Evolutionary conservation across 192 early-diverging fungal species (phyloP), one percentile per base, ranked within the genome.

Genomic region (Obelidium mucronatum): DNA sequence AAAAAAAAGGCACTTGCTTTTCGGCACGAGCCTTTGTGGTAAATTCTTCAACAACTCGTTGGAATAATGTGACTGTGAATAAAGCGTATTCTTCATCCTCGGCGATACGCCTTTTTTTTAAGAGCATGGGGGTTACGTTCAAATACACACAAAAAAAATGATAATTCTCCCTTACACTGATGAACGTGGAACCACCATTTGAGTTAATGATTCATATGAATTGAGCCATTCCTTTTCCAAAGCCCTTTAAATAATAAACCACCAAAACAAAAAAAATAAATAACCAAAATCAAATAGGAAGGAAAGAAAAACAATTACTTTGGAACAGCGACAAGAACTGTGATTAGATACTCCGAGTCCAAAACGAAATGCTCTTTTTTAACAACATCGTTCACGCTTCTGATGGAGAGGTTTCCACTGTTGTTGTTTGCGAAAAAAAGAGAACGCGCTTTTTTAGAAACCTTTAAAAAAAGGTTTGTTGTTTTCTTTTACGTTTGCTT

Each of bases 101-200:
- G 0, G 93, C 88, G 75, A 99, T 93, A 83, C 89, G 89, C 56
- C 91, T 92, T n/a, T n/a, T n/a, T n/a, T n/a, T n/a, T n/a, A n/a
- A n/a, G n/a, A n/a, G n/a, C n/a, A n/a, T n/a, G 71, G 40, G 19
- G n/a, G 40, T 17, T 69, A 59, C 28, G 40, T 24, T 33, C 24
- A 2, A 8, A 37, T n/a, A 68, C n/a, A 40, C 6, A 40, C 40
- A 53, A 39, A 3, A 51, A 34, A 34, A 2, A 56, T 26, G 53
- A 55, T 51, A 68, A 70, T n/a, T 40, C 28, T 11, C 28, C 82
- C 88, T 74, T 90, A 95, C 94, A 85, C 80, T 59, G 93, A 90
- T 2, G 97, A 98, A 56, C 98, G 90, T 15, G 98, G 98, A 26
- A 99, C 97, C 13, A 99, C 94, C 94, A 96, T 96, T 54, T 92